Conservation (phyloP, 176 grass and related monocot species). For the Melocanna baccifera region DNA sequence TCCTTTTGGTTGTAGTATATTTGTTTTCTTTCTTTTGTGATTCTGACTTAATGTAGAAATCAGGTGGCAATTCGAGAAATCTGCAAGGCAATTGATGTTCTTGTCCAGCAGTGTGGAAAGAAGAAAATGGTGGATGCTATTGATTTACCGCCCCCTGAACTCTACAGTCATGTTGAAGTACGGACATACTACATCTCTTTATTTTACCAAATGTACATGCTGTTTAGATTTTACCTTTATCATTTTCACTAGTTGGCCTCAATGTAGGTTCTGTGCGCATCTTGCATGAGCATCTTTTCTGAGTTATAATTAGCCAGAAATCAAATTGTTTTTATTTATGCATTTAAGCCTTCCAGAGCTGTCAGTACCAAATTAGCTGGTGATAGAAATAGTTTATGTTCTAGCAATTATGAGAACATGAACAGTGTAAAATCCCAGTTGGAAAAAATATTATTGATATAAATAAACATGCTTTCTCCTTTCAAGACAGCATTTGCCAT, state of each 20-base stretch:
- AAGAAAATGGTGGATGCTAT: constrained; percentile 93
- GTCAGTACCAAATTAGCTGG: not conserved
- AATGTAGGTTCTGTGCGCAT: not conserved
- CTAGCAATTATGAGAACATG: constrained; percentile 6
- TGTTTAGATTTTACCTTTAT: constrained; percentile 21
- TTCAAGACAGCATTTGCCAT: not conserved
- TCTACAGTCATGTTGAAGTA: constrained; percentile 99
- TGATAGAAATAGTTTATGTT: not conserved
- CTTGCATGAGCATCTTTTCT: not conserved
- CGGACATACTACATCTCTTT: constrained; percentile 34
- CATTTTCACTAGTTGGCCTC: not conserved
- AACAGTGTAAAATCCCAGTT: not conserved
- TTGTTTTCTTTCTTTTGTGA: constrained; percentile 4
- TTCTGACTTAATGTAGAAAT: constrained; percentile 43
- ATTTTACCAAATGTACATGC: constrained; percentile 8
- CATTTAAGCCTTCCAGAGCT: not conserved
- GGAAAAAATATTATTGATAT: not conserved
- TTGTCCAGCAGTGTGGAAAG: constrained; percentile 87
- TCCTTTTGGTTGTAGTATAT: constrained; percentile 3
- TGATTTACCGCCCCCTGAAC: constrained; percentile 66
- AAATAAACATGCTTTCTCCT: constrained; percentile 2
- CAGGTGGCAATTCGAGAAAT: constrained; percentile 89
- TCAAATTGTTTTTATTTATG: not conserved
- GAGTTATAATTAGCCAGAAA: not conserved
- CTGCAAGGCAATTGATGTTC: constrained; percentile 69